A percentile compares a stretch with the other conserved stretches of the same genome.
Evolutionary conservation across 495 filamentous ascomycete species (phyloP).

Genomic region (Xylaria telfairii): DNA sequence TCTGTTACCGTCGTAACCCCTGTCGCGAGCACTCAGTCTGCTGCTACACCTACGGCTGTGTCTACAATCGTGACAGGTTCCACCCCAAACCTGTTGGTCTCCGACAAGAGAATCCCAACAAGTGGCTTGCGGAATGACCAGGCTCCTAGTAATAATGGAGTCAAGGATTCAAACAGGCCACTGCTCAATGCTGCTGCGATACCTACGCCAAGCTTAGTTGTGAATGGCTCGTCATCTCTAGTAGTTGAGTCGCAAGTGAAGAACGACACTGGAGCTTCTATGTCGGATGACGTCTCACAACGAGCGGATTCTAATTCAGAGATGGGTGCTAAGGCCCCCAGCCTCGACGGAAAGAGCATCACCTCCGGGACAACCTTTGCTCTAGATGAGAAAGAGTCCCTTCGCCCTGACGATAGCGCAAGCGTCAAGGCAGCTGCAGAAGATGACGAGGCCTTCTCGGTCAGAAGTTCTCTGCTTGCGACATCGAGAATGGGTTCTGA

Average conservation of each 20-base stretch:
- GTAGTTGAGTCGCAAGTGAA: slow-evolving; percentile 41
- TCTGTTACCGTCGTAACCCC: slow-evolving; percentile 23
- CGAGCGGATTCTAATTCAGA: slow-evolving; percentile 71
- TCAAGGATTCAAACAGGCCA: slow-evolving; percentile 44
- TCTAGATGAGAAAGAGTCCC: slow-evolving; percentile 91
- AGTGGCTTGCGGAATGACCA: slow-evolving; percentile 1
- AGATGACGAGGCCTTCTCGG: slow-evolving; percentile 83
- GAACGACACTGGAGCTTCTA: slow-evolving; percentile 46
- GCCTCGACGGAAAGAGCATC: slow-evolving; percentile 89
- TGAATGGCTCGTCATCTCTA: slow-evolving; percentile 54
- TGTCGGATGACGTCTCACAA: slow-evolving; percentile 56
- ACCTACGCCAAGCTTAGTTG: slow-evolving; percentile 53
- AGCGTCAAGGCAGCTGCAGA: slow-evolving; percentile 84
- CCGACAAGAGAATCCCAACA: background rate
- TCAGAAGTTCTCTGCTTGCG: slow-evolving; percentile 71
- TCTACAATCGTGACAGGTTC: slow-evolving; percentile 22
- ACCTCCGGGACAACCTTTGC: slow-evolving; percentile 90
- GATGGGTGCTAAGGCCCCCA: slow-evolving; percentile 82
- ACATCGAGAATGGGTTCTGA: slow-evolving; percentile 82
- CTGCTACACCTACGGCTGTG: slow-evolving; percentile 26
- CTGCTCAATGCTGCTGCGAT: slow-evolving; percentile 31
- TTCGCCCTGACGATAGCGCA: slow-evolving; percentile 92
- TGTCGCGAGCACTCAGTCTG: slow-evolving; percentile 25
- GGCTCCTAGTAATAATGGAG: slow-evolving; percentile 37
- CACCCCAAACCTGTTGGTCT: slow-evolving; percentile 30